Conservation (phyloP, 768 basidiomycete genomes). For the Rhodotorula paludigena region DNA sequence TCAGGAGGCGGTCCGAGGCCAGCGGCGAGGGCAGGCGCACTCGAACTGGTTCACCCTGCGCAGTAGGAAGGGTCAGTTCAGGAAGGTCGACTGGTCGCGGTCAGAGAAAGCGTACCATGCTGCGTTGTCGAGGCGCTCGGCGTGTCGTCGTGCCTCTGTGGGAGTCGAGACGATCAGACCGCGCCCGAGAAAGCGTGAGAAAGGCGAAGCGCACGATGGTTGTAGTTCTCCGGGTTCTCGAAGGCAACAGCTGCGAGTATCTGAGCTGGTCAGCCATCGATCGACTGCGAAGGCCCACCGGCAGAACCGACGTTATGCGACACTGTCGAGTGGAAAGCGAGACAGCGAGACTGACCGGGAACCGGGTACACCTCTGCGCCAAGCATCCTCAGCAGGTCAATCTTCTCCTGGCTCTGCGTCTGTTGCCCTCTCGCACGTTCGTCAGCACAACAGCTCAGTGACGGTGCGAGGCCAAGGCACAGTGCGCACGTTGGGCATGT, state of each 20-base stretch:
- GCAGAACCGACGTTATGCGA: too few relatives aligned
- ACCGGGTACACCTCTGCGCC: constrained; percentile 96
- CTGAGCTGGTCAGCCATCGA: too few relatives aligned
- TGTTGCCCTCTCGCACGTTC: constrained; percentile 2
- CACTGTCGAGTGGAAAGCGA: background rate
- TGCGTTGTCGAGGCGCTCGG: constrained; percentile 65
- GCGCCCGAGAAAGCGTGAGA: background rate
- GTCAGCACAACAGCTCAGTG: too few relatives aligned
- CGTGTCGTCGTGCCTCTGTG: constrained; percentile 72
- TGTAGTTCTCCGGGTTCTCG: constrained; percentile 92
- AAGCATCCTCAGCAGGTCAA: constrained; percentile 92
- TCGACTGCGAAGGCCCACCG: too few relatives aligned
- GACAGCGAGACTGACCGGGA: constrained; percentile 60
- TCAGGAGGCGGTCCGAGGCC: background rate
- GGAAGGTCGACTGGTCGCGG: background rate
- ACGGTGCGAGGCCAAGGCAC: background rate
- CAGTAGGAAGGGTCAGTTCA: background rate
- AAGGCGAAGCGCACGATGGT: constrained; percentile 58
- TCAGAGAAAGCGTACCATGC: constrained; percentile 62
- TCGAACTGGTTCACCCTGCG: constrained; percentile 68
- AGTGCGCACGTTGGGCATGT: constrained; percentile 88
- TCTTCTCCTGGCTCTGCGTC: constrained; percentile 88
- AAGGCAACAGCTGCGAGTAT: constrained; percentile 69
- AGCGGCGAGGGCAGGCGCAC: background rate
- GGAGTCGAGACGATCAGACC: constrained; percentile 5